Conservation (phyloP, 192 early-diverging fungal species). For the Funneliformis geosporum region DNA sequence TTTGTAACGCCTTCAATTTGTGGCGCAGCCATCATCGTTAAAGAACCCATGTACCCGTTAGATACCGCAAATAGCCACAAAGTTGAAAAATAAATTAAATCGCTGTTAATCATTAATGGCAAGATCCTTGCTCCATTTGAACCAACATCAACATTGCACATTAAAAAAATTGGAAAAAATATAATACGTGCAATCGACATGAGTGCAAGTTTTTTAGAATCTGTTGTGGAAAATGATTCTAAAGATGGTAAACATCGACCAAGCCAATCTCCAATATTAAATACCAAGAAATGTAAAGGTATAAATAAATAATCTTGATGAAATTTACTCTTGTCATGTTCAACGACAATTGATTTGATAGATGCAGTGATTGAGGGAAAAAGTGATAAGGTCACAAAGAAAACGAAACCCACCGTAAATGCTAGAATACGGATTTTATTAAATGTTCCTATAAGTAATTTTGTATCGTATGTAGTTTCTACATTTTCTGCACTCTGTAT, state of each 20-base stretch:
- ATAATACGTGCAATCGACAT: slow-evolving; percentile 53
- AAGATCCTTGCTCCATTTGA: slow-evolving; percentile 35
- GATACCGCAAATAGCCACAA: slow-evolving; percentile 63
- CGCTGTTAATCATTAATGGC: slow-evolving; percentile 47
- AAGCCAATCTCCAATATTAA: slow-evolving; percentile 72
- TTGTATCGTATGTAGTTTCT: slow-evolving; percentile 24
- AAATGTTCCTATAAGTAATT: slow-evolving; percentile 11
- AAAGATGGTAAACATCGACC: slow-evolving; percentile 57
- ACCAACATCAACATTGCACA: slow-evolving; percentile 61
- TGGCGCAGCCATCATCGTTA: slow-evolving; percentile 65
- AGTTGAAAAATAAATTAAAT: slow-evolving; percentile 53
- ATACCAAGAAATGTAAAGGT: slow-evolving; percentile 72
- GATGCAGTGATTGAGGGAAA: slow-evolving; percentile 78
- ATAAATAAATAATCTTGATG: slow-evolving; percentile 63
- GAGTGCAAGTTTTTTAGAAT: slow-evolving; percentile 45
- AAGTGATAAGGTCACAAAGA: slow-evolving; percentile 67
- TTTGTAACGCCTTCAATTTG: slow-evolving; percentile 44
- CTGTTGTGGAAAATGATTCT: slow-evolving; percentile 51
- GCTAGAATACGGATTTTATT: slow-evolving; percentile 40
- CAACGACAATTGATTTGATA: slow-evolving; percentile 45
- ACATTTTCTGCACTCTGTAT: slow-evolving; percentile 31
- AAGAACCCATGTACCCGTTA: slow-evolving; percentile 66
- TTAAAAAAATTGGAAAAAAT: slow-evolving; percentile 71
- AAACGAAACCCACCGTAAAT: slow-evolving; percentile 59
- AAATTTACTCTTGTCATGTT: slow-evolving; percentile 32